A percentile compares a stretch with the other conserved stretches of the same genome.
These are phyloP conservation scores for Cladosporium halotolerans DNA, from an alignment of 2,329 filamentous ascomycete genomes.

Conservation along the genomic window DNA sequence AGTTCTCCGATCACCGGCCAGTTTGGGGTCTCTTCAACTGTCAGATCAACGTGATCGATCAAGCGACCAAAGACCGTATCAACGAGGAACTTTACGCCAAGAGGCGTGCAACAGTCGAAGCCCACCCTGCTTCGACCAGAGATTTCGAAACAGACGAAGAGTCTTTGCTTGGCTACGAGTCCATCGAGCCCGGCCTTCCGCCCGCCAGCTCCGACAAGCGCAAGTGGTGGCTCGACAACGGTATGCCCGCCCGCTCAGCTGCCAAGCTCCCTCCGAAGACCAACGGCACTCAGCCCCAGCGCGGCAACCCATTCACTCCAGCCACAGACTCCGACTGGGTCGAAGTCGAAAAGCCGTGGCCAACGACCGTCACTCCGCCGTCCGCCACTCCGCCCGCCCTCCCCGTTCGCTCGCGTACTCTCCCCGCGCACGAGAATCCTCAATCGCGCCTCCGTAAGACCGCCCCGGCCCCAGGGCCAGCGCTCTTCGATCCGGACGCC, in stretches of 20 bases:
- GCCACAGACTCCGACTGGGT: constrained; percentile 82
- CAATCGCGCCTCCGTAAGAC: constrained; percentile 8
- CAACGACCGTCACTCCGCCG: constrained; percentile 10
- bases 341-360: constrained; percentile 33
- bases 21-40: constrained; percentile 88
- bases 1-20: constrained; percentile 92
- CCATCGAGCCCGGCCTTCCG: constrained; percentile 70
- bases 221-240: constrained; percentile 62
- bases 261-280: constrained; percentile 54
- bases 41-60: constrained; percentile 72
- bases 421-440: not conserved
- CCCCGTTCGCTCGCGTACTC: constrained; percentile 12
- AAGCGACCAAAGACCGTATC: constrained; percentile 63
- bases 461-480: constrained; percentile 4
- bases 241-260: constrained; percentile 66
- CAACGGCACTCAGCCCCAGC: constrained; percentile 55
- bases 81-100: constrained; percentile 67
- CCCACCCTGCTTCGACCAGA: constrained; percentile 49
- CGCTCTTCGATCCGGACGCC: constrained; percentile 12
- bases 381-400: constrained; percentile 16
- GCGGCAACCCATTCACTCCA: constrained; percentile 73
- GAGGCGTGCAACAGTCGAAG: constrained; percentile 60
- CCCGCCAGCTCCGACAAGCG: constrained; percentile 56
- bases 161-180: constrained; percentile 73
- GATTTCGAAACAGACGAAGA: constrained; percentile 67